Evolutionary conservation across 2,329 filamentous ascomycete species (phyloP), one percentile per base, ranked within the genome.

Genomic region (Trichophyton verrucosum): DNA sequence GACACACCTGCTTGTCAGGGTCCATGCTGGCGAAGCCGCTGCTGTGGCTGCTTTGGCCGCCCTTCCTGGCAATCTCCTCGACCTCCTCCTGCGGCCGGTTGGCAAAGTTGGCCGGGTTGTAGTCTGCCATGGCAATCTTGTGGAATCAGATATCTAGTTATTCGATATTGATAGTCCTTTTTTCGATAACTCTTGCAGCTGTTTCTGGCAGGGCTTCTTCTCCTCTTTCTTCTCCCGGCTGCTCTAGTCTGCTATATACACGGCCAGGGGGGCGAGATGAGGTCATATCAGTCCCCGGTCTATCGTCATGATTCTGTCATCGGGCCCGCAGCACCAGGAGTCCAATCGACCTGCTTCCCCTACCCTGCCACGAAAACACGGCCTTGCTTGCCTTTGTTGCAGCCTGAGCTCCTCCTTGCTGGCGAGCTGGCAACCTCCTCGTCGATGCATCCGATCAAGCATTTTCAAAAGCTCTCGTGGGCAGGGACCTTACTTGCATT

Each of bases 11-110:
- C 57, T 71, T 72, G 42, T 67, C 61, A n/a, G 68, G 60, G 47
- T 72, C 69, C 64, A 69, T 67, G n/a, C 61, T 58, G 30, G 64
- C 64, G 49, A 72, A 71, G n/a, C 71, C 70, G 40, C 69, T 61
- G 36, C 61, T 46, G 60, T 71, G 69, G 59, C 68, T 71, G 36
- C 68, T 65, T 53, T 73, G 70, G 13, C 69, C 70, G 51, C 71
- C 71, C 64, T 73, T 71, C 57, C 64, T 65, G 53, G 71, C 74
- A 60, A 78, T 77, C 2, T 74, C 69, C 2, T 70, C 66, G 15
- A 79, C 76, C 65, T 80, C 77, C 9, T 78, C 76, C 59, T 74
- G 73, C 63, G 77, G 69, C 6, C 72, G 71, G 69, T 75, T 75
- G 67, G 70, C 68, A 64, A 74, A 75, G 64, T 75, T 75, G 62